Conservation (phyloP, 2,329 filamentous ascomycete species). For the Didymella pinodella region DNA sequence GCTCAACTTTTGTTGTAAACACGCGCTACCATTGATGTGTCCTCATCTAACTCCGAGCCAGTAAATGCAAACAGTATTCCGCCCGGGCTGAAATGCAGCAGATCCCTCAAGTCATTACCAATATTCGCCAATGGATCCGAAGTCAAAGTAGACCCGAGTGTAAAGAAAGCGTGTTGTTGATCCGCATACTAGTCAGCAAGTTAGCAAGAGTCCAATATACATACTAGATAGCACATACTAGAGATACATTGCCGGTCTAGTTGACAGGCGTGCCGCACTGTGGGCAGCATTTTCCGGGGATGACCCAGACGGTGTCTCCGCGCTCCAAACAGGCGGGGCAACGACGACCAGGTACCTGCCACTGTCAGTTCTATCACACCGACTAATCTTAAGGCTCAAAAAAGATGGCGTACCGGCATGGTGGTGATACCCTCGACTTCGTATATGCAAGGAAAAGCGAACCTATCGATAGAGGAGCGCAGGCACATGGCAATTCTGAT, state of each 20-base stretch:
- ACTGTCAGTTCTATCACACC: constrained; percentile 6
- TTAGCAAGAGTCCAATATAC: constrained; percentile 7
- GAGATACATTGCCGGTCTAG: constrained; percentile 21
- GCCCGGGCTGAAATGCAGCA: constrained; percentile 28
- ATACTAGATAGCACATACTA: constrained; percentile 5
- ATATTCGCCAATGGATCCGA: constrained; percentile 21
- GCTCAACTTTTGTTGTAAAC: constrained; percentile 13
- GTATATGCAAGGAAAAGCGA: constrained; percentile 40
- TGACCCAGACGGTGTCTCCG: constrained; percentile 53
- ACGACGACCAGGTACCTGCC: constrained; percentile 51
- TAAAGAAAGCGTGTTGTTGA: neutral
- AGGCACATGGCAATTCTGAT: constrained; percentile 37
- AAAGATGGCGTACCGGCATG: constrained; percentile 43
- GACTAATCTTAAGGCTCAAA: neutral
- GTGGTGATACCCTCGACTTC: constrained; percentile 43
- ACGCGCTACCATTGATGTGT: constrained; percentile 9
- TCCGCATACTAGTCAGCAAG: neutral
- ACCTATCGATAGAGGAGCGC: constrained; percentile 34
- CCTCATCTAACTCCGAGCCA: constrained; percentile 24
- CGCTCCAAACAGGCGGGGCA: constrained; percentile 52
- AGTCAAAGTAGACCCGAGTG: constrained; percentile 16
- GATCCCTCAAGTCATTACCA: constrained; percentile 17
- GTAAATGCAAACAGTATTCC: constrained; percentile 32
- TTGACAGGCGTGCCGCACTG: constrained; percentile 53
- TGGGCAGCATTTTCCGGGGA: constrained; percentile 52